phyloP scores from a whole-genome alignment of 208 protist species.

The Crithidia sp. region DNA sequence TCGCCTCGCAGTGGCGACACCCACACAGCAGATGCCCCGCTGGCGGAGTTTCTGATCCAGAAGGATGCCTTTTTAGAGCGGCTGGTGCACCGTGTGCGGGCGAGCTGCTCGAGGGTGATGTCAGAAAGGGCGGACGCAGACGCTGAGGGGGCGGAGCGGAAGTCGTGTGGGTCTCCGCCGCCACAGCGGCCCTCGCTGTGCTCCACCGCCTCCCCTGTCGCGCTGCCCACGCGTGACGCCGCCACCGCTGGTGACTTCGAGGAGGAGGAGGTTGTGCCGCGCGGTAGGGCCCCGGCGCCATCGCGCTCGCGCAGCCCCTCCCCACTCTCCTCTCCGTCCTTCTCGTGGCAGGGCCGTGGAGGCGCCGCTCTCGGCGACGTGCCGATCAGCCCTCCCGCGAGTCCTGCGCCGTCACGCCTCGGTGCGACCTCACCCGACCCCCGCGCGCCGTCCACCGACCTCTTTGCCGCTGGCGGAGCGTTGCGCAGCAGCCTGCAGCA shows the following conservation, averaged over 20 bases:
- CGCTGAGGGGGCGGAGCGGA: background rate
- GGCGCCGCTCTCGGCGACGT: background rate
- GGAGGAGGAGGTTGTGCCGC: slow-evolving; percentile 4
- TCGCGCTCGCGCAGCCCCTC: slow-evolving; percentile 30
- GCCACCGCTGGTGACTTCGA: background rate
- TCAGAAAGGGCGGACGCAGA: background rate
- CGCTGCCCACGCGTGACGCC: no score
- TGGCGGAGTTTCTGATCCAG: slow-evolving; percentile 28
- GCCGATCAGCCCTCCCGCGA: background rate
- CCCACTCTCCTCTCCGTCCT: slow-evolving; percentile 10
- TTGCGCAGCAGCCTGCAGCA: slow-evolving; percentile 40
- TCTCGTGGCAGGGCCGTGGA: background rate
- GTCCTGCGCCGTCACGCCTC: background rate
- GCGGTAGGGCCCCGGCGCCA: slow-evolving; percentile 3
- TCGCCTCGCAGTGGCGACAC: background rate
- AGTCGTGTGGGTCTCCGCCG: background rate
- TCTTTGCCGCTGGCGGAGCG: slow-evolving; percentile 35
- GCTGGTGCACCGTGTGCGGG: slow-evolving; percentile 28
- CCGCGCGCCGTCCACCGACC: slow-evolving; percentile 32
- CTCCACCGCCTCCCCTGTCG: background rate
- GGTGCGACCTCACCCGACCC: slow-evolving; percentile 37
- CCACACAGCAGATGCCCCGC: background rate
- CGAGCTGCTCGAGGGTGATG: slow-evolving; percentile 19
- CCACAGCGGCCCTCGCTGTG: slow-evolving; percentile 5
- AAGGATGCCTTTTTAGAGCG: slow-evolving; percentile 36